Evolutionary conservation across 73 alveolate species (phyloP), one percentile per base, ranked within the genome.

Genomic region (Paraurostyla sp.): DNA sequence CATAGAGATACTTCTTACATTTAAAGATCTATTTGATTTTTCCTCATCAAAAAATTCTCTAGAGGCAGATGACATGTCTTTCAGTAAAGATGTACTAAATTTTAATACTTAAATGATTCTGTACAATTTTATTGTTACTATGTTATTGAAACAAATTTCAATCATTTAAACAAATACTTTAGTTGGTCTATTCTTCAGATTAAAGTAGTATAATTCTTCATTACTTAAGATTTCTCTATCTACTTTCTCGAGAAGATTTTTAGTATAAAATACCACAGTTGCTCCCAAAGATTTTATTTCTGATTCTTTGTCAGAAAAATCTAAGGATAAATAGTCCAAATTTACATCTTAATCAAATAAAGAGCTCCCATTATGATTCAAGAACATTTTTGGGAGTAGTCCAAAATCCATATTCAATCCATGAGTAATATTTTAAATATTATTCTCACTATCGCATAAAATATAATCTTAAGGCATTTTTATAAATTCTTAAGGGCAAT

Each of bases 381-480:
- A 2, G 27, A 73, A 73, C 68, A 73, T 45, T 43, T 73, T 73
- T 27, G 87, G 87, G 71, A 73, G 46, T 7, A 73, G 49, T n/a
- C 87, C 87, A 27, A 73, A 73, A 25, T 36, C 42, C 13, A 45
- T 45, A 15, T 52, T 73, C 59, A 73, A 15, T 18, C 87, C 87
- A 48, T 50, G 30, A 23, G 71, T 43, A 29, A 73, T 43, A 50
- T 73, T 45, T 27, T 50, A 27, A 27, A 73, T 73, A 30, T 73
- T 48, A 48, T 50, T 50, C 9, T 73, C 87, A 4, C 27, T 3
- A 30, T 73, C 87, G 38, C 87, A 73, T 40, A 73, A 22, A 30
- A 73, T 73, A 45, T 73, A 73, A 13, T 73, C 87, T n/a, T 73
- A 29, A 45, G 87, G 87, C 1, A 73, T 45, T 33, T 48, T 73